phyloP scores from a whole-genome alignment of 208 protist genomes.

The Leishmania martiniquensis region DNA sequence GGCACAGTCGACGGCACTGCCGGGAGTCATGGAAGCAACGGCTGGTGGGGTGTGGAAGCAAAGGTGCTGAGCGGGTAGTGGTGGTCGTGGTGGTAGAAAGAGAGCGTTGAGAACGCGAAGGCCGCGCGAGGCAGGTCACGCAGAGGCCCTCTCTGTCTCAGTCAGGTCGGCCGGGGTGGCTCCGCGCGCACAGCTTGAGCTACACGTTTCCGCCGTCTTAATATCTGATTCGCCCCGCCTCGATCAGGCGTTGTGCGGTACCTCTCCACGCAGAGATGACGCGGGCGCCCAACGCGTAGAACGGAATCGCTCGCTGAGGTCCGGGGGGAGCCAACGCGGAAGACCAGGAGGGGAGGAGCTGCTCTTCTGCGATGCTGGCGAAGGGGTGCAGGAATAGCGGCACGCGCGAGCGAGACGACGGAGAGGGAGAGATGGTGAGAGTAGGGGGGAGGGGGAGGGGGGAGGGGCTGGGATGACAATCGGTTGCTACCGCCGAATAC shows the following conservation, averaged over 20 bases:
- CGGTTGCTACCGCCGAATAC: background rate
- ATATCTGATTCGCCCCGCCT: too few relatives aligned
- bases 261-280: too few relatives aligned
- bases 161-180: background rate
- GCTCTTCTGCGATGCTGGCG: background rate
- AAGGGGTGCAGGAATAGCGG: background rate
- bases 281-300: too few relatives aligned
- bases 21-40: slow-evolving; percentile 3
- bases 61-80: background rate
- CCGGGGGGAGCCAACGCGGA: background rate
- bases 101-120: background rate
- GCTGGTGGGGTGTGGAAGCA: background rate
- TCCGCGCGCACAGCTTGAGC: too few relatives aligned
- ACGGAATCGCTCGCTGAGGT: too few relatives aligned
- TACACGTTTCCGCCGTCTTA: too few relatives aligned
- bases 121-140: background rate
- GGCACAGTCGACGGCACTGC: slow-evolving; percentile 21
- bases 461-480: background rate
- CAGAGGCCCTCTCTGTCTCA: background rate
- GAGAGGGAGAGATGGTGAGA: background rate
- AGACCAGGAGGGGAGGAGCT: too few relatives aligned
- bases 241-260: too few relatives aligned
- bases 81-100: background rate
- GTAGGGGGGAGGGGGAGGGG: too few relatives aligned
- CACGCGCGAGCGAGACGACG: background rate